phyloP scores from a whole-genome alignment of 192 early-diverging fungal species.

The Dissophora ornata region DNA sequence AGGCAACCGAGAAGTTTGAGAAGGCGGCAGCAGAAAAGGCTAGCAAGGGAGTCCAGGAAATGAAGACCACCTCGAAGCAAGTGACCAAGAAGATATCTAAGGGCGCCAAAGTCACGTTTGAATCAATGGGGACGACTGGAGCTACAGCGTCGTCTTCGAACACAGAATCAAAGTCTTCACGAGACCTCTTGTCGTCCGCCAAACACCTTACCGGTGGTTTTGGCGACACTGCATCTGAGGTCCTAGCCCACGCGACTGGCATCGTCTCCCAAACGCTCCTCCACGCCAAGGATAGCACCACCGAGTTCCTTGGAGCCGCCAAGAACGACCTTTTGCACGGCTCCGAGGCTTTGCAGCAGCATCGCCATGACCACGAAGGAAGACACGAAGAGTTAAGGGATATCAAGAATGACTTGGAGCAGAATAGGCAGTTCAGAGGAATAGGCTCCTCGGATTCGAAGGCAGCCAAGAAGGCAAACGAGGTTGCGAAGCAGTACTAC shows the following conservation, averaged over 20 bases:
- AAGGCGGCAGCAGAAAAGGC: neutral
- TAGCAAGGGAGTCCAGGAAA: neutral
- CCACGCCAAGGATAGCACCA: neutral
- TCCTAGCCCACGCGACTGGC: neutral
- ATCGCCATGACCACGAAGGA: neutral
- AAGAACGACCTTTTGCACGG: conserved; percentile 1
- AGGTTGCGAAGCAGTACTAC: conserved; percentile 15
- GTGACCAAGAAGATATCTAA: neutral
- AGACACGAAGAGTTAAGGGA: conserved; percentile 5
- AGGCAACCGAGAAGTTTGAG: neutral
- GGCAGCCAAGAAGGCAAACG: conserved; percentile 6
- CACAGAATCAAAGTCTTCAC: neutral
- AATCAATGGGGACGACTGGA: too few relatives aligned
- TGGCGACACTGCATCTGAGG: conserved; percentile 4
- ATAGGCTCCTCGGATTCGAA: neutral
- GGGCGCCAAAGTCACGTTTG: neutral
- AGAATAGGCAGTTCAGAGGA: neutral
- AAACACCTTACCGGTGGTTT: conserved; percentile 4
- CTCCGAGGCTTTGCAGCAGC: neutral
- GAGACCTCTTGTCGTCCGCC: conserved; percentile 1
- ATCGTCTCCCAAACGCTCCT: neutral
- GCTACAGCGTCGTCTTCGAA: too few relatives aligned
- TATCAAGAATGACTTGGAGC: conserved; percentile 1
- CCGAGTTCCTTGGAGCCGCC: neutral
- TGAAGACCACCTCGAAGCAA: neutral